These are phyloP conservation scores for Trichoderma atrobrunneum DNA, from an alignment of 2,329 filamentous ascomycete species.

Conservation along the genomic window DNA sequence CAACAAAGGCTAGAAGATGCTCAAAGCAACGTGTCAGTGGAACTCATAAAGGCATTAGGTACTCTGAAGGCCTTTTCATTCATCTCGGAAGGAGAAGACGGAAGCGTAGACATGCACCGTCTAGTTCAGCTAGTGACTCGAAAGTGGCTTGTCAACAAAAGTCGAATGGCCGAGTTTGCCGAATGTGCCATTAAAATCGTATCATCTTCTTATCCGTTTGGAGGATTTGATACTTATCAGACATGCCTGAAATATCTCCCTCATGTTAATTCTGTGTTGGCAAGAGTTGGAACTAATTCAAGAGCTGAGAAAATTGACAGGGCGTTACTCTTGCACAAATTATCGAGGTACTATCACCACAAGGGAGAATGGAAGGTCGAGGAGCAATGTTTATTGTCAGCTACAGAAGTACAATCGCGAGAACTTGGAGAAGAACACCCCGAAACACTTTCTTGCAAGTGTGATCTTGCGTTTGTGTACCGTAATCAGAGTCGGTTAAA, in stretches of 20 bases:
- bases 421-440: neutral
- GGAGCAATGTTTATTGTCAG: neutral
- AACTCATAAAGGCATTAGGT: constrained; percentile 24
- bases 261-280: neutral
- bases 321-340: rapidly evolving
- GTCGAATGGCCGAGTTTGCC: neutral
- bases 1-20: neutral
- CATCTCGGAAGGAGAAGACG: constrained; percentile 21
- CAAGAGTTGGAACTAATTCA: neutral
- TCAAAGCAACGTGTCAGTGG: neutral
- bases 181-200: neutral
- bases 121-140: constrained; percentile 34
- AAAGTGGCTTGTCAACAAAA: constrained; percentile 27
- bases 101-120: constrained; percentile 30
- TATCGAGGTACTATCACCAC: rapidly evolving
- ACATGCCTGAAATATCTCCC: neutral
- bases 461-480: no score
- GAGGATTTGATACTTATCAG: neutral
- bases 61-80: constrained; percentile 30
- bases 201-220: neutral
- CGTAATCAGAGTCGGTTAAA: no score
- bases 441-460: neutral
- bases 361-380: neutral
- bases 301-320: neutral
- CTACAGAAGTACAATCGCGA: neutral